Conservation (phyloP, 148 eudicot species). For the Tetragonia tetragonoides region DNA sequence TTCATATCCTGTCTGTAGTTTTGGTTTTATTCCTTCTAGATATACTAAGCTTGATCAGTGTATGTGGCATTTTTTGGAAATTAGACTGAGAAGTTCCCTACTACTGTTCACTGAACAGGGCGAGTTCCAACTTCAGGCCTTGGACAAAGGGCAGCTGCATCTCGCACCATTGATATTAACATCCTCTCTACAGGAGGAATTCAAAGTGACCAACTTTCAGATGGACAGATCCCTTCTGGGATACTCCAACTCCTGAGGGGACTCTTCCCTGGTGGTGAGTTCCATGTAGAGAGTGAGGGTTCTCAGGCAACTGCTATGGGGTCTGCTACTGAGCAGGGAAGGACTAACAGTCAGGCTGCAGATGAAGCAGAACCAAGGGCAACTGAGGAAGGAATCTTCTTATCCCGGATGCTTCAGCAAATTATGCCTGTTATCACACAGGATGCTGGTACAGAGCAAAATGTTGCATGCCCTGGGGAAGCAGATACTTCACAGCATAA, state of each 20-base stretch:
- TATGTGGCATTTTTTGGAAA: neutral
- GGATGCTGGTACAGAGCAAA: conserved; percentile 13
- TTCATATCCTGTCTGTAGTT: neutral
- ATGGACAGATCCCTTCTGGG: conserved; percentile 31
- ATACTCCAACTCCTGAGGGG: conserved; percentile 36
- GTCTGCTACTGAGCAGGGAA: conserved; percentile 28
- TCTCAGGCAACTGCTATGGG: conserved; percentile 21
- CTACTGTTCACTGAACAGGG: conserved; percentile 21
- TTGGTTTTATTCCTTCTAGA: neutral
- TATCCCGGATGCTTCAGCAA: conserved; percentile 41
- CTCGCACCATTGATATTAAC: conserved; percentile 45
- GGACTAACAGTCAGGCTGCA: conserved; percentile 21
- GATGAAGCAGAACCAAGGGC: conserved; percentile 31
- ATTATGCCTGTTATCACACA: conserved; percentile 42
- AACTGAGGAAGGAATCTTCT: conserved; percentile 39
- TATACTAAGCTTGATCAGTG: neutral
- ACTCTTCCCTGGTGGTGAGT: conserved; percentile 43
- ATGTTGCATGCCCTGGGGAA: conserved; percentile 14
- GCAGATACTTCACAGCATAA: conserved; percentile 23
- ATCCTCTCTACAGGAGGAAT: conserved; percentile 32
- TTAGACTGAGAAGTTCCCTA: neutral
- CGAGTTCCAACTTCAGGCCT: conserved; percentile 7
- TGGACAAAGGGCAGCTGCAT: conserved; percentile 21
- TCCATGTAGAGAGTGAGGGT: conserved; percentile 37
- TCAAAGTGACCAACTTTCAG: conserved; percentile 27